phyloP scores from a whole-genome alignment of 495 filamentous ascomycete genomes.

The Evansstolkia leycettana region DNA sequence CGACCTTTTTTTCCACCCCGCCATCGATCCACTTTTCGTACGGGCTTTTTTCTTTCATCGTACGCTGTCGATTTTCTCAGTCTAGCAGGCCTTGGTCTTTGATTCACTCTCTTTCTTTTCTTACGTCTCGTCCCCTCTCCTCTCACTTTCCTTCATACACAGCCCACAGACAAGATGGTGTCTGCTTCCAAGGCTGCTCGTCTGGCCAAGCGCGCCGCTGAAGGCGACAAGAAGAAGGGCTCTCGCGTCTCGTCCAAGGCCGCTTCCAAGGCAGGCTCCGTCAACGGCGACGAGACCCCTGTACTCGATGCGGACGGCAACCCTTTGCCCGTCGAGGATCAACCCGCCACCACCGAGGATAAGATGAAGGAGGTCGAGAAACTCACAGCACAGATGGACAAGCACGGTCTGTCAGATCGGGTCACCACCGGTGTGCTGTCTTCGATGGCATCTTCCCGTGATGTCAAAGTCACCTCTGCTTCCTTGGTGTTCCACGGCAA shows the following conservation, averaged over 20 bases:
- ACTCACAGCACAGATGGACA: conserved; percentile 79
- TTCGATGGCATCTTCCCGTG: conserved; percentile 69
- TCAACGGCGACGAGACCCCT: conserved; percentile 58
- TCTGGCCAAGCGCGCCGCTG: conserved; percentile 85
- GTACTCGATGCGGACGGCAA: conserved; percentile 49
- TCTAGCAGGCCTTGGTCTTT: conserved; percentile 22
- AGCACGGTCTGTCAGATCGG: conserved; percentile 90
- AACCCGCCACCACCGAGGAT: conserved; percentile 55
- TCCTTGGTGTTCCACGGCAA: conserved; percentile 95
- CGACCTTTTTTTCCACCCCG: conserved; percentile 23
- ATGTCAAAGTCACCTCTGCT: conserved; percentile 91
- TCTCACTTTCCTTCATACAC: conserved; percentile 5
- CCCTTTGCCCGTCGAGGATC: conserved; percentile 42
- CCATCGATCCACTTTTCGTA: conserved; percentile 24
- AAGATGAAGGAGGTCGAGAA: conserved; percentile 75
- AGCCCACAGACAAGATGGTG: conserved; percentile 37
- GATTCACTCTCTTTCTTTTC: no score
- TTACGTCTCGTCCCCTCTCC: conserved; percentile 1
- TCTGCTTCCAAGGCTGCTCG: conserved; percentile 97
- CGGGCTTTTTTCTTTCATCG: background rate
- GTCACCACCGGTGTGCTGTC: conserved; percentile 96
- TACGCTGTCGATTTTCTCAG: conserved; percentile 3
- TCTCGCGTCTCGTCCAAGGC: conserved; percentile 56
- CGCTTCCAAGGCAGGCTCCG: conserved; percentile 50
- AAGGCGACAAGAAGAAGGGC: conserved; percentile 54